Base-by-base conservation (phyloP, 352 stramenopile genomes). In the Globisporangium nagaii region DNA sequence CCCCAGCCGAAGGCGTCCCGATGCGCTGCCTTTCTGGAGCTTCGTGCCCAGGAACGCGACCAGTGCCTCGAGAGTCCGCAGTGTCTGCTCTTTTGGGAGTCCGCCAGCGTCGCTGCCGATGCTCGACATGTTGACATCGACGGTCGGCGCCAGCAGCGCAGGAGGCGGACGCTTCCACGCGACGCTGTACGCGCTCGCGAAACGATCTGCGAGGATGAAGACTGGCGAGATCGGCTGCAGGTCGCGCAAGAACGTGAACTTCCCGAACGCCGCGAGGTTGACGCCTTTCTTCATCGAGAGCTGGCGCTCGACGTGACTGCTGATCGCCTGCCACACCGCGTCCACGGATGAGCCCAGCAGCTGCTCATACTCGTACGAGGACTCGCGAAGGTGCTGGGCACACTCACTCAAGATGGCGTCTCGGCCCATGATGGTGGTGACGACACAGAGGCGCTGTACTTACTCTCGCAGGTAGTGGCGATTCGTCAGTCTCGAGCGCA, bases 331-430 rank as follows among this genome's bases (percentile, higher is more conserved):
- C 80, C 80, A 90, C 7, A 86, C 71, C 10, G 51, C 31, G 6
- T 71, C 51, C 15, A 88, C 54, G 0, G 65, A 77, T 27, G 62
- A 47, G 2, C 66, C 71, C 1, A 90, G 58, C 13, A 86, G 58
- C 41, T 75, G 66, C 50, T 90, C 71, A 48, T 84, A 90, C 49
- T 88, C 77, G 51, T 77, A 81, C 6, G 53, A 36, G 10, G 75
- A 86, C 25, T 50, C 42, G 25, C 66, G 64, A 24, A 88, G 71
- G 13, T 82, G 49, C 53, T 78, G 68, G 8, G 61, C 62, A 55
- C 77, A 88, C 20, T 86, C 77, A 8, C 28, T 31, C 20, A 87
- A 35, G 19, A 88, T 22, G 46, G 25, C 51, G 36, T 55, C 37
- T 44, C 34, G 47, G 31, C 37, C 34, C 45, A 63, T 60, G 37